These are phyloP conservation scores for Endocalyx cinctus DNA, from an alignment of 2,329 filamentous ascomycete genomes.

Conservation along the genomic window DNA sequence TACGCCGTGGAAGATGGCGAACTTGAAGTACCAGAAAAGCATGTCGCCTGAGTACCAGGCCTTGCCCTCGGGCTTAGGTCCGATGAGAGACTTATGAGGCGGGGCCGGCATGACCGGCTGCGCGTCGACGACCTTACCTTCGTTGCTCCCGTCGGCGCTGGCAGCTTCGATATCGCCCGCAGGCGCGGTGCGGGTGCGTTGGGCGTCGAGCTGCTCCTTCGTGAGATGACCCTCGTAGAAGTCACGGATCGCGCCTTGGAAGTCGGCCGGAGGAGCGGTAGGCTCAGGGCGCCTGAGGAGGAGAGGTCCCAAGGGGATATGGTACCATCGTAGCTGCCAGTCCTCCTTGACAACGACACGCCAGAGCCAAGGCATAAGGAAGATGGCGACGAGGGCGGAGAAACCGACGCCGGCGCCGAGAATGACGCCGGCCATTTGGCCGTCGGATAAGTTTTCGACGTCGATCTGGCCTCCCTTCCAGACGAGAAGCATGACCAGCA, in stretches of 20 bases:
- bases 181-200: slow-evolving; percentile 26
- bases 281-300: slow-evolving; percentile 41
- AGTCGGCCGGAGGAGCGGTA: slow-evolving; percentile 38
- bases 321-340: slow-evolving; percentile 52
- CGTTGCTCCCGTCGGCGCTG: slow-evolving; percentile 9
- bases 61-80: slow-evolving; percentile 16
- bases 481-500: slow-evolving; percentile 58
- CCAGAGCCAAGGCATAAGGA: slow-evolving; percentile 57
- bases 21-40: slow-evolving; percentile 19
- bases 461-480: slow-evolving; percentile 45
- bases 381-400: slow-evolving; percentile 43
- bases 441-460: slow-evolving; percentile 43
- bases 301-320: slow-evolving; percentile 49
- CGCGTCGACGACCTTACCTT: slow-evolving; percentile 11
- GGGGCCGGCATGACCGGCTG: slow-evolving; percentile 1
- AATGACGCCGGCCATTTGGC: slow-evolving; percentile 48
- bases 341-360: slow-evolving; percentile 56
- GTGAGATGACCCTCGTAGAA: slow-evolving; percentile 55
- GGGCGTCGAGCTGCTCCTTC: slow-evolving; percentile 45
- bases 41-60: slow-evolving; percentile 28
- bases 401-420: slow-evolving; percentile 48
- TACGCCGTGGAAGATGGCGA: slow-evolving; percentile 21
- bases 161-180: slow-evolving; percentile 20
- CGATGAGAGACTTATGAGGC: slow-evolving; percentile 14
- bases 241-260: slow-evolving; percentile 40